Evolutionary conservation across 1,139 yeast species (phyloP).

Genomic region (Magnusiomyces fungicola): DNA sequence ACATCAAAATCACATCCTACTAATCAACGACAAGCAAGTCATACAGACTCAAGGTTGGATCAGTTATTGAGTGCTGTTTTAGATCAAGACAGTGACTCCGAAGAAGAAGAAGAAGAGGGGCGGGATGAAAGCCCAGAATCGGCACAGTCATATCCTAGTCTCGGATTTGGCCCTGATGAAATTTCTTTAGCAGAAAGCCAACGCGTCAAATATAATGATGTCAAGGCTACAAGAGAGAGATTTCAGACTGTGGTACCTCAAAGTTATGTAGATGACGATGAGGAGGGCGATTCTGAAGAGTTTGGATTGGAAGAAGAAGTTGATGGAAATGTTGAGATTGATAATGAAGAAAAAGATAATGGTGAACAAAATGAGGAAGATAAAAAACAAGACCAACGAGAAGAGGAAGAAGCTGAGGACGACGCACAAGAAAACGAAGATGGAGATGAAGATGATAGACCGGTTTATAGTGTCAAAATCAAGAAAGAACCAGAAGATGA

Average conservation of each 20-base stretch:
- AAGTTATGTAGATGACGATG: neutral
- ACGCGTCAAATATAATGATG: no score
- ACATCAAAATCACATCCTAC: no score
- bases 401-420: neutral
- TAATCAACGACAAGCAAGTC: no score
- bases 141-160: no score
- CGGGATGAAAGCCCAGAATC: no score
- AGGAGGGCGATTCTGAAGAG: neutral
- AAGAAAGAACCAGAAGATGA: neutral
- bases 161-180: no score
- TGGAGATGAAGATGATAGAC: neutral
- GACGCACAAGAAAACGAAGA: neutral
- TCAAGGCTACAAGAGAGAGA: neutral
- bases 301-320: neutral
- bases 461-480: neutral
- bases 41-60: no score
- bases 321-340: neutral
- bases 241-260: neutral
- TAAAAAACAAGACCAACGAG: neutral
- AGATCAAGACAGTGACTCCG: no score
- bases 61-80: no score
- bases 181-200: no score
- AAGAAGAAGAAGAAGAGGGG: no score
- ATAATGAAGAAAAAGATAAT: neutral
- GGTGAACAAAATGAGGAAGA: neutral